phyloP scores from a whole-genome alignment of 1,139 yeast genomes.

The Meyerozyma sp. region DNA sequence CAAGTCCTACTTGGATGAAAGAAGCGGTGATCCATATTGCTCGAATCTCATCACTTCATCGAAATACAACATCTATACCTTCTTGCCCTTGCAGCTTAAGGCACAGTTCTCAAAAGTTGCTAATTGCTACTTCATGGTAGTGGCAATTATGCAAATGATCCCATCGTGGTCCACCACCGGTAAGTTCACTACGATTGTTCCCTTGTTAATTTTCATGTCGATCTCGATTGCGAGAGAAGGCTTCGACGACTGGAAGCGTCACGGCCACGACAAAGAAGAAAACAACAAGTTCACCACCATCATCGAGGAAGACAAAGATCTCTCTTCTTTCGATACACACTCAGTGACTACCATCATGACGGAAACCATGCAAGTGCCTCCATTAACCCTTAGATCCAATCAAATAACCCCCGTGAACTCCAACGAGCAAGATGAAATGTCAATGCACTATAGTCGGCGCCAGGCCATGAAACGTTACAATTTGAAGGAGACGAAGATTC shows the following conservation, averaged over 20 bases:
- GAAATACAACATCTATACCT: conserved; percentile 74
- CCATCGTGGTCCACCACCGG: conserved; percentile 99
- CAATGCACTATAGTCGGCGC: background rate
- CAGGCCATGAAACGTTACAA: conserved; percentile 24
- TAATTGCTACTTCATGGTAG: conserved; percentile 76
- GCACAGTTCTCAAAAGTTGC: conserved; percentile 94
- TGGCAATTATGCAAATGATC: conserved; percentile 90
- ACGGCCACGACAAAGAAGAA: conserved; percentile 78
- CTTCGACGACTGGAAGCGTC: conserved; percentile 86
- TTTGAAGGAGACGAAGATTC: conserved; percentile 28
- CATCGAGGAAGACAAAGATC: conserved; percentile 25
- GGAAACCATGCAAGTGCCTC: conserved; percentile 20
- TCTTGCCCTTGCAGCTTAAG: conserved; percentile 79
- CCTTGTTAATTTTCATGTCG: conserved; percentile 79
- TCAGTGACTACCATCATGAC: conserved; percentile 34
- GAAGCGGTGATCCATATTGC: conserved; percentile 59
- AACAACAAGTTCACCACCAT: conserved; percentile 57
- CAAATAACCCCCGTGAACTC: background rate
- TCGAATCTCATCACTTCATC: conserved; percentile 79
- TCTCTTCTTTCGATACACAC: conserved; percentile 28
- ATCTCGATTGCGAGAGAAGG: conserved; percentile 92
- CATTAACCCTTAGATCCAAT: background rate
- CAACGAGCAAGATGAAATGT: background rate
- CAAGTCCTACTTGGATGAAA: conserved; percentile 53
- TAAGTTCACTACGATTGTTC: conserved; percentile 89